Conservation (phyloP, 257 asterid genomes). For the Verbena officinalis region DNA sequence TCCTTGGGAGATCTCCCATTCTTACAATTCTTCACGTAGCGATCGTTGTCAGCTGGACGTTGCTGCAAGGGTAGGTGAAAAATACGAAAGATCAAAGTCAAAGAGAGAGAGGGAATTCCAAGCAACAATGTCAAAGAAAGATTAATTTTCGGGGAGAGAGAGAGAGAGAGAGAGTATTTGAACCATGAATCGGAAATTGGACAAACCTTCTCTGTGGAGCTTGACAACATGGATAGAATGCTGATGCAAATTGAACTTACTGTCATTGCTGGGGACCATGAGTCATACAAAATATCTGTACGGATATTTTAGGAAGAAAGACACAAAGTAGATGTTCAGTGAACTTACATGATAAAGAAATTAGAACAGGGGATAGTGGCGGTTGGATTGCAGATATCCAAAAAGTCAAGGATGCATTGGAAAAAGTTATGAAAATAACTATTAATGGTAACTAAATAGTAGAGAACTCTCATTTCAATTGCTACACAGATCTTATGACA, state of each 20-base stretch:
- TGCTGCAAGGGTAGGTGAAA: conserved; percentile 59
- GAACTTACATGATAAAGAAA: conserved; percentile 17
- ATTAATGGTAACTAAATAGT: not conserved
- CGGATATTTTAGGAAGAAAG: conserved; percentile 10
- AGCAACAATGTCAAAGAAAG: not conserved
- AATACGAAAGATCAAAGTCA: not conserved
- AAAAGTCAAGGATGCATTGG: not conserved
- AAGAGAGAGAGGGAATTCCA: not conserved
- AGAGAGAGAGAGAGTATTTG: no score
- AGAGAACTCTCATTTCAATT: not conserved
- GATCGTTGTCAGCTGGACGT: conserved; percentile 94
- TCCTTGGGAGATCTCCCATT: conserved; percentile 96
- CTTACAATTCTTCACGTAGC: conserved; percentile 94
- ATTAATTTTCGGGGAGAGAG: no score
- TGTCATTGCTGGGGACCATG: conserved; percentile 99
- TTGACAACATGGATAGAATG: conserved; percentile 96
- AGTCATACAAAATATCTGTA: conserved; percentile 90
- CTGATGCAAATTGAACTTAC: conserved; percentile 96
- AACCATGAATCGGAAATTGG: not conserved
- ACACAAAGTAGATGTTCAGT: not conserved
- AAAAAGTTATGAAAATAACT: not conserved
- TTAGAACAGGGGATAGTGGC: not conserved
- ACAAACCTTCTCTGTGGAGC: conserved; percentile 87
- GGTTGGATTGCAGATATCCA: not conserved
- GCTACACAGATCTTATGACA: no score